Base-by-base conservation (phyloP, 2,329 filamentous ascomycete species). In the Botrytis cinerea region DNA sequence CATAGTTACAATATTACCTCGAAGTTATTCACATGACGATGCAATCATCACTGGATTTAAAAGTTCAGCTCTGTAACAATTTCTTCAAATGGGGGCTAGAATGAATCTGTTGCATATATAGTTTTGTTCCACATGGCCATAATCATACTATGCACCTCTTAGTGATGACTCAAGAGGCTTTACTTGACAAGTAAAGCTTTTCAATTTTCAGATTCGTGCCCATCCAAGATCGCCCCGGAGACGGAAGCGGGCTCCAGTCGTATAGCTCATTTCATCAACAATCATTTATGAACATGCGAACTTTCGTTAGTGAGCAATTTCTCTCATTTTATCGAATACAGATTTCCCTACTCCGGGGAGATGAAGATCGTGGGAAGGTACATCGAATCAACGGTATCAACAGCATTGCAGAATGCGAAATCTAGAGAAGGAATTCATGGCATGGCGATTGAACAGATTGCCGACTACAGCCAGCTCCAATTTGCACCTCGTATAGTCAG, bases 71-170 rank as follows among this genome's bases (percentile, higher is more conserved):
- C 45, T 35, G 46, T 51, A 45, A 25, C 8, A 20, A 20, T 51
- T n/a, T 6, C 14, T 40, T 40, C 51, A 35, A 57, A 43, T 6
- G 46, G n/a, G n/a, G 10, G 35, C 35, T 38, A 38, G 28, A 64
- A 10, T 18, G 22, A 54, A 28, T 32, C n/a, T 64, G 45, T 64
- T 71, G 45, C 70, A 64, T 43, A 57, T 64, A 45, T 45, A 45
- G 64, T 64, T 25, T 22, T 18, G 28, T 14, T 25, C 45, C 35
- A 71, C 45, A 63, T 71, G 45, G 54, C n/a, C 43, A 40, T 20
- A 25, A 46, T 38, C 25, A 18, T 66, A 25, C 63, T 45, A 38
- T 22, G 22, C 12, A 5, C 14, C 12, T 51, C 32, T 28, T 14
- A 67, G 8, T 20, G 38, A 51, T 67, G 14, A 28, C 40, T 28